Evolutionary conservation across 768 basidiomycete species (phyloP).

Genomic region (Chalciporus piperatus): DNA sequence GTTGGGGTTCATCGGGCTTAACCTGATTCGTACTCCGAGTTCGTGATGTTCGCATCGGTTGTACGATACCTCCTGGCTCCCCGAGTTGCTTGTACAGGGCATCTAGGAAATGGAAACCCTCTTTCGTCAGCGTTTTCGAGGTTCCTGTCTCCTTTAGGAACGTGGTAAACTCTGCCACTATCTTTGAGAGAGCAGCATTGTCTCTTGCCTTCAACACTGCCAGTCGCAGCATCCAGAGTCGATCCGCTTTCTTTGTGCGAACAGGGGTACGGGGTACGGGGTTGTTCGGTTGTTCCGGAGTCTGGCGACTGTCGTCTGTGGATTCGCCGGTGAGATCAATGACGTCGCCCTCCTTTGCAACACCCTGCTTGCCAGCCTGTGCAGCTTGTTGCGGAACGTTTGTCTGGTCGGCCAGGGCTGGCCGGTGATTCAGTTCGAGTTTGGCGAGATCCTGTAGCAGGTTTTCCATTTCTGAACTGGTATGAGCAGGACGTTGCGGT

Average conservation of each 20-base stretch:
- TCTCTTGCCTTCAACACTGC: constrained; percentile 47
- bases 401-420: constrained; percentile 49
- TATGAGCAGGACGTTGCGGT: constrained; percentile 21
- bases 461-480: constrained; percentile 47
- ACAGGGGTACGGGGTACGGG: constrained; percentile 30
- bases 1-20: constrained; percentile 39
- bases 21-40: constrained; percentile 42
- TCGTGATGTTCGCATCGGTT: constrained; percentile 48
- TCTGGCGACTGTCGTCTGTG: constrained; percentile 31
- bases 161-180: constrained; percentile 59
- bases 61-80: constrained; percentile 58
- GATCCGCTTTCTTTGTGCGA: constrained; percentile 42
- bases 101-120: constrained; percentile 70
- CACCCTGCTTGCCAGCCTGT: constrained; percentile 32
- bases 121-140: constrained; percentile 64
- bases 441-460: constrained; percentile 60
- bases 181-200: constrained; percentile 50
- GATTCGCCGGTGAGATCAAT: constrained; percentile 46
- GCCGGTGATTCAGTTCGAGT: constrained; percentile 52
- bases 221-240: constrained; percentile 47
- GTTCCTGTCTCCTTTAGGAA: constrained; percentile 59
- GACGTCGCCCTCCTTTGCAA: constrained; percentile 26
- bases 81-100: constrained; percentile 67
- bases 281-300: constrained; percentile 13
- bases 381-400: constrained; percentile 35